phyloP scores from a whole-genome alignment of 225 moss, liverwort and hornwort species.

The Marchantia polymorpha region DNA sequence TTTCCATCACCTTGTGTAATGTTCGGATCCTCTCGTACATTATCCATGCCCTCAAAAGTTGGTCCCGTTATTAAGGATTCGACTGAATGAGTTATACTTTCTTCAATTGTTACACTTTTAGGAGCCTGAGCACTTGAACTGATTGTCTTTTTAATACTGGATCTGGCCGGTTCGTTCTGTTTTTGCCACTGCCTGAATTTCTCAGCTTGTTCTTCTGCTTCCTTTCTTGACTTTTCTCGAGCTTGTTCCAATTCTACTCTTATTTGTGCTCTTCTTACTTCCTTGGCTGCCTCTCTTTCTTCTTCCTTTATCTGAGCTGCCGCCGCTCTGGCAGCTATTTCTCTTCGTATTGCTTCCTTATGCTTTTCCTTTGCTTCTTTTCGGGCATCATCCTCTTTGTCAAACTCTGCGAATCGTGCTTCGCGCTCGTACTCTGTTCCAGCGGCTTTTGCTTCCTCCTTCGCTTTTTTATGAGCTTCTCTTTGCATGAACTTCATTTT shows the following conservation, averaged over 20 bases:
- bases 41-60: too few species aligned
- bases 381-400: slow-evolving; percentile 31
- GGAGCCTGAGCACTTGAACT: neutral
- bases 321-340: slow-evolving; percentile 10
- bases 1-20: too few species aligned
- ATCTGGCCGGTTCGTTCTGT: neutral
- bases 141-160: neutral
- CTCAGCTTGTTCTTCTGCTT: slow-evolving; percentile 9
- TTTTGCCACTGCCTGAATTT: neutral
- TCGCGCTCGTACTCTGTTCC: slow-evolving; percentile 15
- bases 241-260: slow-evolving; percentile 6
- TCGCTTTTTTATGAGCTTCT: slow-evolving; percentile 21
- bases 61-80: neutral
- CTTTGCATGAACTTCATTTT: slow-evolving; percentile 27
- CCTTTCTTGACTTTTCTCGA: slow-evolving; percentile 8
- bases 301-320: neutral
- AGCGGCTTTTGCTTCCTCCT: slow-evolving; percentile 29
- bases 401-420: slow-evolving; percentile 8
- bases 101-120: neutral
- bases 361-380: slow-evolving; percentile 12
- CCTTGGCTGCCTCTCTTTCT: neutral
- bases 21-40: too few species aligned
- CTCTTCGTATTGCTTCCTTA: neutral
- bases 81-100: neutral
- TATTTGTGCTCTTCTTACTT: slow-evolving; percentile 13